Base-by-base conservation (phyloP, 352 stramenopile species). In the Phytophthora tentaculata region DNA sequence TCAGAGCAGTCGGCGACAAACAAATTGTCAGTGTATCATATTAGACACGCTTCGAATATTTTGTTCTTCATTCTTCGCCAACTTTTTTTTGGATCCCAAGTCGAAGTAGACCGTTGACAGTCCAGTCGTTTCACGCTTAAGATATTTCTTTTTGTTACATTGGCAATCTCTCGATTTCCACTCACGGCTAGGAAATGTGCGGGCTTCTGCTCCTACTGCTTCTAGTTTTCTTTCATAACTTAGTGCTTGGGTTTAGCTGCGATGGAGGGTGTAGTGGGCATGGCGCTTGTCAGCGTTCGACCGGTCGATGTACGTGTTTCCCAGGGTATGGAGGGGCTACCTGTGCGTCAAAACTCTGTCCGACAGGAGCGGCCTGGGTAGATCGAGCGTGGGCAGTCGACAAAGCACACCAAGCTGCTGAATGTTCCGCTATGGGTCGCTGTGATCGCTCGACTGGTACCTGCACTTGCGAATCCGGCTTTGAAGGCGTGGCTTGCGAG, bases 241-340 rank as follows among this genome's bases (percentile, higher is more conserved):
- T 65, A 13, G 43, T 39, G 17, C 28, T 59, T 41, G 57, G 57
- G 39, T 68, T 86, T 61, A 86, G 65, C n/a, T 93, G 80, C 43
- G 81, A 90, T 55, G 85, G 85, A 77, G 89, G 88, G 58, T 98
- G 94, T 72, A 96, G 81, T 35, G 93, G 92, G 10, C 77, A 90
- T 44, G 85, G 83, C 19, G 73, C 73, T 0, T 93, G 84, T 24
- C 76, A 89, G 62, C 32, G 50, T 12, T 35, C 69, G 0, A 87
- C 79, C 0, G 94, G 92, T 23, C 74, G 81, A 8, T 98, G 92
- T 67, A 68, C 67, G 8, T 98, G 92, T 72, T 97, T 93, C 54
- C 75, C 76, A 19, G 84, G 83, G 1, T 96, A 84, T 71, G 82
- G 81, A 41, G 92, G 91, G 49, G 71, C 75, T 13, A 87, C 86